Percentiles rank a stretch among this genome's conserved stretches.
These are phyloP conservation scores for Daldinia sp. DNA, from an alignment of 2,329 filamentous ascomycete species.

Conservation along the genomic window DNA sequence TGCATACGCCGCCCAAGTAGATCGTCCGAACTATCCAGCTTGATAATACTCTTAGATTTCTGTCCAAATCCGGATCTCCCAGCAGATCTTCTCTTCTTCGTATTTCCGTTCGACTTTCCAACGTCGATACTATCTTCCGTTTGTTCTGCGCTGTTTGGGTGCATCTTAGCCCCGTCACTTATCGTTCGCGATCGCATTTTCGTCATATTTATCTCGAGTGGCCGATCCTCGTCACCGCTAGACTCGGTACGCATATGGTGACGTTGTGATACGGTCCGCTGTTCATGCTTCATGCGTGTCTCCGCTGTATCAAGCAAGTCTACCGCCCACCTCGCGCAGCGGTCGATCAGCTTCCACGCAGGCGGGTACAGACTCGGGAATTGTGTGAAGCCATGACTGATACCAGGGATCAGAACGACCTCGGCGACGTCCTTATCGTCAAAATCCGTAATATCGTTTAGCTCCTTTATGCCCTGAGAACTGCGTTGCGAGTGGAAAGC, in stretches of 20 bases:
- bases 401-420: slow-evolving; percentile 86
- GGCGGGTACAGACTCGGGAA: slow-evolving; percentile 90
- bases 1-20: slow-evolving; percentile 69
- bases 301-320: slow-evolving; percentile 75
- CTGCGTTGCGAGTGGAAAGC: slow-evolving; percentile 63
- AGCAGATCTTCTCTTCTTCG: slow-evolving; percentile 44
- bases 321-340: slow-evolving; percentile 83
- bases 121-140: slow-evolving; percentile 38
- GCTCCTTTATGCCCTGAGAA: slow-evolving; percentile 63
- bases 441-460: slow-evolving; percentile 67
- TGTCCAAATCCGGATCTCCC: slow-evolving; percentile 48
- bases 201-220: slow-evolving; percentile 83
- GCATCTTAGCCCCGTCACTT: slow-evolving; percentile 37
- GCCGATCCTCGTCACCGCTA: slow-evolving; percentile 82
- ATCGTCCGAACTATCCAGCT: slow-evolving; percentile 69
- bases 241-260: slow-evolving; percentile 68
- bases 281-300: slow-evolving; percentile 52
- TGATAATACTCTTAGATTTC: slow-evolving; percentile 62
- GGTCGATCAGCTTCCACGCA: slow-evolving; percentile 87
- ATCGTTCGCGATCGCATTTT: slow-evolving; percentile 56
- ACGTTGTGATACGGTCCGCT: slow-evolving; percentile 48
- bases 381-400: slow-evolving; percentile 93
- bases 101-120: slow-evolving; percentile 40
- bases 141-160: slow-evolving; percentile 38
- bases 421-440: slow-evolving; percentile 82